Base-by-base conservation (phyloP, 176 grass and related monocot species). In the Tillandsia fasciculata region DNA sequence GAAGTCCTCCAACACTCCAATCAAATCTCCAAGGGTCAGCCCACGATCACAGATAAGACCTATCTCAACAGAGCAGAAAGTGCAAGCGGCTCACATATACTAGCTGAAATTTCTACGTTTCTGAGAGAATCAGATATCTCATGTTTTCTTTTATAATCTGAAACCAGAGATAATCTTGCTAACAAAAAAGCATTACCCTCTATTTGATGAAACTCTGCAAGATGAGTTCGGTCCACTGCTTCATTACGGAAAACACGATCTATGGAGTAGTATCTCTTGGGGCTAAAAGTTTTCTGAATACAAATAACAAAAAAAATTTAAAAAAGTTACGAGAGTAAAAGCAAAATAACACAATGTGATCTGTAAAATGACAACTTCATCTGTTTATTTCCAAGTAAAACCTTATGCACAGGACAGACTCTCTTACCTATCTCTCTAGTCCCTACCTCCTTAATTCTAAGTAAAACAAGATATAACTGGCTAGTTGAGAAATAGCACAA, bases 131-230 rank as follows among this genome's bases (percentile, higher is more conserved):
- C 12, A 58, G 20, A 74, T 33, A 27, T 64, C 28, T 73, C 8
- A 61, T 74, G 10, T 49, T 73, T 42, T 42, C 33, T 42, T 42
- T 6, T 65, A 61, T 14, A 42, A 67, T 11, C 14, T 13, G 66
- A 73, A 20, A 71, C 51, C 66, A 27, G 18, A 3, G 71, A 78
- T 58, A 76, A 73, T 51, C 20, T 59, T 42, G 17, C 64, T 70
- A 63, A 64, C 29, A 64, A 3, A 29, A 75, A n/a, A 9, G 33
- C 18, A 11, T 66, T 85, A 88, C 87, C 94, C 75, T 99, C 94
- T 70, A 99, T 99, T 63, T 99, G 94, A 75, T 99, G 94, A 66
- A 99, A 99, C 79, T 99, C 94, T 1, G 94, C 94, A 72, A 99
- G 89, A 84, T 99, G 89, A 72, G 94, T 99, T 15, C 87, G 81